Evolutionary conservation across 2,329 filamentous ascomycete genomes (phyloP).

Genomic region (Sporothrix mexicana): DNA sequence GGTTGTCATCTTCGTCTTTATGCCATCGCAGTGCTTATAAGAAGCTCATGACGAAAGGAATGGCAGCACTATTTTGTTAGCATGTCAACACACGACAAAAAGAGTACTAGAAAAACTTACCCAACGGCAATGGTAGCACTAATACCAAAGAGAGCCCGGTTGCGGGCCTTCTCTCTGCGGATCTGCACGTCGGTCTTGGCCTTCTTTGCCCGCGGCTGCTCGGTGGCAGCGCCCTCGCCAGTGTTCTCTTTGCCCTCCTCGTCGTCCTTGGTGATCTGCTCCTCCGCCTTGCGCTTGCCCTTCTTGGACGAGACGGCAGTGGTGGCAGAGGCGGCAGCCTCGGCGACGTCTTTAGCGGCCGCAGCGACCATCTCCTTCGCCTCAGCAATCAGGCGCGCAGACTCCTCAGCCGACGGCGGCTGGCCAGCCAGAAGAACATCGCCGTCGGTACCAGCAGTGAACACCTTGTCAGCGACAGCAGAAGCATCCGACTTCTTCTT

Average conservation of each 20-base stretch:
- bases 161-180: slow-evolving; percentile 84
- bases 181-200: slow-evolving; percentile 80
- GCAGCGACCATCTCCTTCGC: slow-evolving; percentile 88
- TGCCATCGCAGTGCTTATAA: slow-evolving; percentile 33
- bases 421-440: slow-evolving; percentile 73
- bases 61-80: slow-evolving; percentile 39
- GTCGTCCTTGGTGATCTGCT: slow-evolving; percentile 71
- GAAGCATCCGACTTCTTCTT: slow-evolving; percentile 62
- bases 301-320: slow-evolving; percentile 54
- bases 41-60: slow-evolving; percentile 41
- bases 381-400: slow-evolving; percentile 80
- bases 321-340: slow-evolving; percentile 48
- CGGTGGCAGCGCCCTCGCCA: slow-evolving; percentile 41
- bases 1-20: neutral
- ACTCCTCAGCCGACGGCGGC: slow-evolving; percentile 76
- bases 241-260: slow-evolving; percentile 59
- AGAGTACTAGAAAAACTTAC: no score
- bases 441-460: slow-evolving; percentile 52
- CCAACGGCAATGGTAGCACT: slow-evolving; percentile 86
- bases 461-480: slow-evolving; percentile 24
- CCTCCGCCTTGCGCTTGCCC: slow-evolving; percentile 75
- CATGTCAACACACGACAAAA: no score
- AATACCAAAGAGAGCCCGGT: slow-evolving; percentile 82
- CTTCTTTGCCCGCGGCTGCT: slow-evolving; percentile 63
- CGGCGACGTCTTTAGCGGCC: slow-evolving; percentile 42